phyloP scores from a whole-genome alignment of 495 filamentous ascomycete species.

The Penicillium pulvis region DNA sequence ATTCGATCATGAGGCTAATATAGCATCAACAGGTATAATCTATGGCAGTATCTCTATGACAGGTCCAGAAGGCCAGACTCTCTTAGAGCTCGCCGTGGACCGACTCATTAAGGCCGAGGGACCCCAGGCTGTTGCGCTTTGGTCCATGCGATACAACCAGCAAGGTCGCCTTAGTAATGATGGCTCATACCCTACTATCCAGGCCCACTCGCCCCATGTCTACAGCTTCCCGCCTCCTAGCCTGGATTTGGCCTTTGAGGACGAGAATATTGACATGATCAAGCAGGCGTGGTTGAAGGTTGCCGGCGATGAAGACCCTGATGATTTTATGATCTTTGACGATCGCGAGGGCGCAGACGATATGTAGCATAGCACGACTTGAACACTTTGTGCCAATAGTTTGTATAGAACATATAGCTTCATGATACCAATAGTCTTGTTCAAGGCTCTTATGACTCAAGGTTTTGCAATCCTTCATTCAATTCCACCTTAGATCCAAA shows the following conservation, averaged over 20 bases:
- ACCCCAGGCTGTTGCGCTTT: conserved; percentile 50
- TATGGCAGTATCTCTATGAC: conserved; percentile 58
- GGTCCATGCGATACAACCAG: conserved; percentile 66
- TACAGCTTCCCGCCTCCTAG: conserved; percentile 54
- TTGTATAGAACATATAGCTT: conserved; percentile 3
- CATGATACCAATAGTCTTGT: not conserved
- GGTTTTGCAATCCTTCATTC: not conserved
- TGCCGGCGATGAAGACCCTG: conserved; percentile 50
- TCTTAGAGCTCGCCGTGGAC: conserved; percentile 57
- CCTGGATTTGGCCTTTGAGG: conserved; percentile 69
- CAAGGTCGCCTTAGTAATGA: conserved; percentile 27
- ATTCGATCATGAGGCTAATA: conserved; percentile 46
- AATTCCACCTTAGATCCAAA: not conserved
- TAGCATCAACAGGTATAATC: conserved; percentile 60
- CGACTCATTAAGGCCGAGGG: conserved; percentile 48
- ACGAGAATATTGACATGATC: conserved; percentile 61
- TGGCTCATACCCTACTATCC: conserved; percentile 10
- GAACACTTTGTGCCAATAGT: not conserved
- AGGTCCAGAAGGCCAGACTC: conserved; percentile 35
- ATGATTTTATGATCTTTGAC: conserved; percentile 64
- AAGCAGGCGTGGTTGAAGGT: conserved; percentile 64
- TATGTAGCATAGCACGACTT: conserved; percentile 4
- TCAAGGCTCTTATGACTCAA: not conserved
- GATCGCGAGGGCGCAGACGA: conserved; percentile 43
- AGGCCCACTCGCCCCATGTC: conserved; percentile 29